Evolutionary conservation across 306 rosid species (phyloP).

Genomic region (Gillenia trifoliata): DNA sequence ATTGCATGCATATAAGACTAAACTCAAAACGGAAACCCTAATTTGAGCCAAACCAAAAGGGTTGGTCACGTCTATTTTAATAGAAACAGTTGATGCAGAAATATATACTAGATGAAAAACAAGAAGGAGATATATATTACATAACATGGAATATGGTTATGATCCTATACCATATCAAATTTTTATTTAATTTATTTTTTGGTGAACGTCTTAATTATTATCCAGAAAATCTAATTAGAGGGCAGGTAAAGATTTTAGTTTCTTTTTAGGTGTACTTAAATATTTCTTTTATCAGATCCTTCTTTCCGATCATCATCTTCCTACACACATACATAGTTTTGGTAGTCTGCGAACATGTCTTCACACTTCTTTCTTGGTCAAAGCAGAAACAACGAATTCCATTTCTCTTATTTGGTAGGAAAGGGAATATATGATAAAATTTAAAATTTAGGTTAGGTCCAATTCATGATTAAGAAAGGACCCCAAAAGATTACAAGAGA

Average conservation of each 20-base stretch:
- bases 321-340: neutral
- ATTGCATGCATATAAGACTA: no score
- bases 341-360: neutral
- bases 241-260: neutral
- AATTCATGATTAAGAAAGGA: slow-evolving; percentile 39
- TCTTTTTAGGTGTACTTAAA: neutral
- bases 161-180: neutral
- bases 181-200: neutral
- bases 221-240: neutral
- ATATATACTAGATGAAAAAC: neutral
- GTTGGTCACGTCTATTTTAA: no score
- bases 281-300: neutral
- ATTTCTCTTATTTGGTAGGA: slow-evolving; percentile 18
- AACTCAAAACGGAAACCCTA: no score
- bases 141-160: neutral
- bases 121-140: neutral
- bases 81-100: neutral
- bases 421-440: slow-evolving; percentile 14
- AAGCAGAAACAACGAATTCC: slow-evolving; percentile 1
- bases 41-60: no score
- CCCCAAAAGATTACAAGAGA: slow-evolving; percentile 39
- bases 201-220: neutral
- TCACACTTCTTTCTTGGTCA: slow-evolving; percentile 20
- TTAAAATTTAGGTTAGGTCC: slow-evolving; percentile 28
- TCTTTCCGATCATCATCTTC: neutral